Percentiles rank a stretch among this genome's conserved stretches.
These are phyloP conservation scores for Vigna trinervia DNA, from an alignment of 306 rosid genomes.

Conservation along the genomic window DNA sequence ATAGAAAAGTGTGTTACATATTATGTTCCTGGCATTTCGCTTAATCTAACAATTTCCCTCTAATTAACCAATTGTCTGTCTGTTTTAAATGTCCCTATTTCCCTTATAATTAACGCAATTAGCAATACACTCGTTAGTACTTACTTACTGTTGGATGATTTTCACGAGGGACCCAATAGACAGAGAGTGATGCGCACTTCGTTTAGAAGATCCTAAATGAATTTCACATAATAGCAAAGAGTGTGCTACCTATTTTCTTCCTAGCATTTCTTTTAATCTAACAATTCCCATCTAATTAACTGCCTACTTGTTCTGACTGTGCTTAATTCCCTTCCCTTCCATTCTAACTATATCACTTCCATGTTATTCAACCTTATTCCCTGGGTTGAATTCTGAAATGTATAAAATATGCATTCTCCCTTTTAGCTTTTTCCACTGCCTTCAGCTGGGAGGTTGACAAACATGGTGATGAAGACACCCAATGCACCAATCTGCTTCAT, in stretches of 20 bases:
- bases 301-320: not conserved
- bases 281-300: not conserved
- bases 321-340: not conserved
- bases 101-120: not conserved
- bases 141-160: not conserved
- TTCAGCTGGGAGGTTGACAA: not conserved
- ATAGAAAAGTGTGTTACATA: not conserved
- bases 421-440: not conserved
- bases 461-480: not conserved
- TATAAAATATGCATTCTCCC: not conserved
- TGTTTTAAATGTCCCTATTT: not conserved
- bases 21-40: not conserved
- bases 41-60: not conserved
- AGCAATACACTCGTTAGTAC: not conserved
- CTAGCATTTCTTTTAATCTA: not conserved
- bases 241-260: not conserved
- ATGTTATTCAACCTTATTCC: not conserved
- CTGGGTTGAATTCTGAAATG: constrained; percentile 10
- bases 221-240: constrained; percentile 9
- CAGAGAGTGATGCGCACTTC: not conserved
- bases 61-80: not conserved
- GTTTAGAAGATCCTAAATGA: not conserved
- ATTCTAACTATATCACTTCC: not conserved
- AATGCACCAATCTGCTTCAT: not conserved
- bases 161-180: not conserved